Evolutionary conservation across 164 flowering plant genomes (phyloP), one percentile per base, ranked within the genome.

Genomic region (Stephania cephalantha): DNA sequence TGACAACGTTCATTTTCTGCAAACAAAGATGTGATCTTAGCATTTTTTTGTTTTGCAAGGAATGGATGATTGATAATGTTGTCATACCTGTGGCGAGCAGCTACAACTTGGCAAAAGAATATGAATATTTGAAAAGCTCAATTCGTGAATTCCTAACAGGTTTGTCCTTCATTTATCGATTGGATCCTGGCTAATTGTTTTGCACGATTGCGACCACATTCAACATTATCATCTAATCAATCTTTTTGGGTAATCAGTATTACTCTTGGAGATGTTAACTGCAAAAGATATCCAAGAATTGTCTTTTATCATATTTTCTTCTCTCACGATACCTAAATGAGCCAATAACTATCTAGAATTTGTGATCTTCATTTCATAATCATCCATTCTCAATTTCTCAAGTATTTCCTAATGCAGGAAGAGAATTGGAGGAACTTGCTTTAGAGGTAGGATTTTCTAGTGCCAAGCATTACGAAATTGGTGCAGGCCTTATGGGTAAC

Each of bases 401-500:
- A 64, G 10, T 69, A 44, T 63, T 18, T 74, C 52, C n/a, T 78
- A 55, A 69, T 80, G 68, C 88, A 94, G 98, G 98, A 35, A 78
- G 84, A 75, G 97, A 95, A 75, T 79, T 90, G 83, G 97, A 95
- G 85, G 74, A 84, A 48, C 89, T 95, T 31, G 95, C 98, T 46
- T 79, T 86, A 73, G 89, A 86, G 72, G 84, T 80, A n/a, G 97
- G 98, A 69, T 95, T 93, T 85, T 86, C 90, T n/a, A 70, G 46
- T 44, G 94, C 90, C 76, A 89, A 79, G 73, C 89, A 87, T 82
- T 90, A 85, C 70, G 94, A 90, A 83, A 84, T 90, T 74, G 86
- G 87, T 77, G 93, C 90, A 78, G 96, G 97, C 75, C 86, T 91
- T 70, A 88, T 91, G 96, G 99, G 99, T 7, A 90, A 82, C 81